phyloP scores from a whole-genome alignment of 2,329 filamentous ascomycete genomes.

The Sclerotinia sclerotiorum region DNA sequence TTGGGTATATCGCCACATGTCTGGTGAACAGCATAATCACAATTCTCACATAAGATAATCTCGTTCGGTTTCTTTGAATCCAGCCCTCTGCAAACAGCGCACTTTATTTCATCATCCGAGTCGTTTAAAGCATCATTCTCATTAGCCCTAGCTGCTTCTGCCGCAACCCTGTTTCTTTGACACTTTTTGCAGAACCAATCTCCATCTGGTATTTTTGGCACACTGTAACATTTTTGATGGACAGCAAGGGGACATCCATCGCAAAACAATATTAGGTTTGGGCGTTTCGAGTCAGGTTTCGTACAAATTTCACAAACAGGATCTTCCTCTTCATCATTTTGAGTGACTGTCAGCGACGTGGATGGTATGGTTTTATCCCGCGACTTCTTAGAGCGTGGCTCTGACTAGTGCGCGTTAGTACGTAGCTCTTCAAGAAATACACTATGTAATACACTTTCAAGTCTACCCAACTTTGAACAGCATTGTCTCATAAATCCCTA shows the following conservation, averaged over 20 bases:
- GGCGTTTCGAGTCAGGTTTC: slow-evolving; percentile 15
- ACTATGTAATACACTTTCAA: background rate
- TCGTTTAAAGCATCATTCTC: slow-evolving; percentile 20
- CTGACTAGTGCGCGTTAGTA: slow-evolving; percentile 8
- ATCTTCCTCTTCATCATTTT: background rate
- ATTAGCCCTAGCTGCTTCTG: slow-evolving; percentile 17
- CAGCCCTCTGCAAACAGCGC: slow-evolving; percentile 56
- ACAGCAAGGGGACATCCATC: slow-evolving; percentile 19
- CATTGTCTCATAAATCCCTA: background rate
- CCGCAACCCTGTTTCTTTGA: slow-evolving; percentile 16
- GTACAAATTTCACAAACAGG: slow-evolving; percentile 17
- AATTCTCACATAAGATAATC: slow-evolving; percentile 64
- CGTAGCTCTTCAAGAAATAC: no score
- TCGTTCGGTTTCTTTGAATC: slow-evolving; percentile 59
- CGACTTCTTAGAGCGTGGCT: background rate
- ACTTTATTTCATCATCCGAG: slow-evolving; percentile 50
- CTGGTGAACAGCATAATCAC: slow-evolving; percentile 62
- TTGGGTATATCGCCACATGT: slow-evolving; percentile 57
- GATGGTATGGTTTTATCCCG: background rate
- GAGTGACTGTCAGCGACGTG: background rate
- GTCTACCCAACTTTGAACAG: background rate
- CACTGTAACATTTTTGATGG: slow-evolving; percentile 24
- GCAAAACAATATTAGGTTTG: slow-evolving; percentile 20
- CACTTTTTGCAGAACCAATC: slow-evolving; percentile 23
- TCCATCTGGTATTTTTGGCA: slow-evolving; percentile 21